Base-by-base conservation (phyloP, 2,329 filamentous ascomycete genomes). In the Didymellaceae sp. region DNA sequence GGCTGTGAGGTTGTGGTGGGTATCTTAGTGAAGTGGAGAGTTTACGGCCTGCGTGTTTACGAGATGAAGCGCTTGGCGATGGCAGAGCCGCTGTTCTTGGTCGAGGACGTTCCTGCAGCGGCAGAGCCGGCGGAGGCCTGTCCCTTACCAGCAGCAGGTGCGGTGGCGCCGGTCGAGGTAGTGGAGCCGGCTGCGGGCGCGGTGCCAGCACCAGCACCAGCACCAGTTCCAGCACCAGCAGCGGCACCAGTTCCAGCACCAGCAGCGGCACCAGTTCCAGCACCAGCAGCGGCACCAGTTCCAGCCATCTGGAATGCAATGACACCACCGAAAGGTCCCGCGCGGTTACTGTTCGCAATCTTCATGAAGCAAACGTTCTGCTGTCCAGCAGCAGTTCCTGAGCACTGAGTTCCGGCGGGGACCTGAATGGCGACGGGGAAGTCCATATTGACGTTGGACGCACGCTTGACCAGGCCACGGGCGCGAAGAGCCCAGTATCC, bases 381-480 rank as follows among this genome's bases (percentile, higher is more conserved):
- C 68, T 82, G 75, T 17, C 81, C 83, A 4, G 79, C 82, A 2
- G 82, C 79, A 18, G 75, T 80, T 8, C 83, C 83, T 4, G 79
- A 82, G 71, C 83, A 86, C 28, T 72, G 58, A 66, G 81, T 80
- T 41, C 72, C 70, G 25, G 75, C 77, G 0, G 83, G 80, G 50
- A 86, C 79, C 13, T 74, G 74, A 14, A 61, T 42, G 5, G 54
- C 32, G 31, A 61, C 30, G 3, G 55, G 55, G 21, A 45, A 58
- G 24, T 58, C 53, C 45, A 38, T 28, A 33, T 59, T 56, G 8
- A 59, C 56, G 40, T 59, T 61, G 8, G 51, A 26, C 4, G 55
- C 58, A 28, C 58, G 58, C 45, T 45, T 50, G 5, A 50, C 24
- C 14, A 59, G 45, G 16, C 45, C 24, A 5, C 52, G 40, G 3